A percentile compares a stretch with the other conserved stretches of the same genome.
These are phyloP conservation scores for Cordyceps javanica DNA, from an alignment of 2,329 filamentous ascomycete species.

Conservation along the genomic window DNA sequence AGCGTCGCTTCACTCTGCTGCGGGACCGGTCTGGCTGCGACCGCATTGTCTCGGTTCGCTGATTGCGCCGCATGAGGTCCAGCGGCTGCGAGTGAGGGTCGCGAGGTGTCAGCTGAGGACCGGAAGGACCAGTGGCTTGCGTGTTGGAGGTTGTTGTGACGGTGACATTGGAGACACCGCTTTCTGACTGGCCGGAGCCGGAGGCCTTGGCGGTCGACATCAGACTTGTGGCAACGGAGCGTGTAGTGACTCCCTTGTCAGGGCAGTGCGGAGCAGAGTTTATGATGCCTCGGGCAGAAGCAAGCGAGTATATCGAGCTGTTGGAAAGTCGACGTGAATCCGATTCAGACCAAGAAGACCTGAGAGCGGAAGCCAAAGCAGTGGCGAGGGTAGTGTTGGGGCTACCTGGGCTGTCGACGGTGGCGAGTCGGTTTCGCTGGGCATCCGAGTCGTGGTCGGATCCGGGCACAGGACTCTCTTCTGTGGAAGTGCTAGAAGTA, in stretches of 20 bases:
- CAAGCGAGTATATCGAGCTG: constrained; percentile 66
- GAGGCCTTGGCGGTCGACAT: constrained; percentile 40
- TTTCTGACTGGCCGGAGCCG: constrained; percentile 41
- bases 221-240: constrained; percentile 37
- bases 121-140: constrained; percentile 21
- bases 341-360: constrained; percentile 41
- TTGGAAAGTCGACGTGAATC: constrained; percentile 63
- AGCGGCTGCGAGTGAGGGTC: constrained; percentile 33
- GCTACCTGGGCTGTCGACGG: not conserved
- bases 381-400: constrained; percentile 14
- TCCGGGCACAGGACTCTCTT: not conserved
- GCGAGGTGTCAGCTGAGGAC: constrained; percentile 40
- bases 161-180: constrained; percentile 44
- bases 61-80: constrained; percentile 41
- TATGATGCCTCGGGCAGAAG: constrained; percentile 48
- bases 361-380: constrained; percentile 23
- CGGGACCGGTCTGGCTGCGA: constrained; percentile 53
- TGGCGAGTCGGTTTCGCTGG: not conserved
- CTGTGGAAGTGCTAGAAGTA: constrained; percentile 1
- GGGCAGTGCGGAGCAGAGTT: constrained; percentile 46
- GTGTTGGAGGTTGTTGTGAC: constrained; percentile 45
- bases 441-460: not conserved
- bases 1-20: constrained; percentile 64
- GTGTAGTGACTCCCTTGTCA: constrained; percentile 37
- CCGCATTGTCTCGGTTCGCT: constrained; percentile 33